Base-by-base conservation (phyloP, 495 filamentous ascomycete species). In the Baudoinia panamericana region DNA sequence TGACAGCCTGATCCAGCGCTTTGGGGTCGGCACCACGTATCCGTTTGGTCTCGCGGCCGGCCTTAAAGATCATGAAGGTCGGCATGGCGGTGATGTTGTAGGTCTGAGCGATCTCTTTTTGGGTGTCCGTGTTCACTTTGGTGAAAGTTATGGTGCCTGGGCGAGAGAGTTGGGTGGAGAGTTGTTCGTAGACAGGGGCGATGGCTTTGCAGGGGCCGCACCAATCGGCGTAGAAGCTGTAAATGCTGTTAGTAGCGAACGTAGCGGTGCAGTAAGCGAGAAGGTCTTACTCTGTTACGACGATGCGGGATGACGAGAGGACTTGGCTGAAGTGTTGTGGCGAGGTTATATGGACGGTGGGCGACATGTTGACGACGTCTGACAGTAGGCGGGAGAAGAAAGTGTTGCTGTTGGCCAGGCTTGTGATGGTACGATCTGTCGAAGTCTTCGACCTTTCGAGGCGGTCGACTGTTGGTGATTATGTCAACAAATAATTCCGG, bases 181-280 rank as follows among this genome's bases (percentile, higher is more conserved):
- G 71, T 61, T 80, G 71, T 50, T 88, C 81, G 62, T 83, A 95
- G 38, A 82, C 56, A 8, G 86, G 84, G n/a, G 79, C 79, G 43
- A 93, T 83, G 41, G 72, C 64, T 50, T 85, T 83, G 71, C 82
- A 93, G 52, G 87, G 82, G 20, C 67, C 77, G 58, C 82, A 88
- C 82, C 81, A 90, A 52, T 80, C 73, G 53, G 86, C 82, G 58
- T 84, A 83, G 68, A 95, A 95, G 65, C n/a, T n/a, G n/a, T n/a
- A n/a, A n/a, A n/a, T n/a, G n/a, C n/a, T n/a, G n/a, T n/a, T n/a
- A n/a, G n/a, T n/a, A n/a, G n/a, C n/a, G n/a, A n/a, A n/a, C n/a
- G n/a, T n/a, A n/a, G n/a, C n/a, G n/a, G n/a, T n/a, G n/a, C n/a
- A n/a, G n/a, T n/a, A n/a, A n/a, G n/a, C n/a, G n/a, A n/a, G n/a